phyloP scores from a whole-genome alignment of 352 stramenopile species.

The Halophytophthora batemanensis region DNA sequence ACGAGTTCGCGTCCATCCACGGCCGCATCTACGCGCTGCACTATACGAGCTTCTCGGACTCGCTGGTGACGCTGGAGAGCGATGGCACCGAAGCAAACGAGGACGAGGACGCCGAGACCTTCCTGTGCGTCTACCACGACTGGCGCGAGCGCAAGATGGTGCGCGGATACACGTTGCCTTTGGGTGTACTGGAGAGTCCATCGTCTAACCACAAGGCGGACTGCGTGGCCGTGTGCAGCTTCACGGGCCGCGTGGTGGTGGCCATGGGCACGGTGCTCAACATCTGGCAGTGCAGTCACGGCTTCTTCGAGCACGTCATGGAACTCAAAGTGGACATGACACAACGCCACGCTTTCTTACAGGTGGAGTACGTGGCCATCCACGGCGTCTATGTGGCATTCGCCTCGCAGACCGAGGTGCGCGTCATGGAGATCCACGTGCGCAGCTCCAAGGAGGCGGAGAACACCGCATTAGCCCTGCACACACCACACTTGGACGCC shows the following conservation, averaged over 20 bases:
- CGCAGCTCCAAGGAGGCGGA: slow-evolving; percentile 37
- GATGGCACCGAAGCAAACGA: slow-evolving; percentile 20
- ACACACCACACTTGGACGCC: slow-evolving; percentile 8
- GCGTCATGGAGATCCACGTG: slow-evolving; percentile 82
- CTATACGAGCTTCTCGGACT: slow-evolving; percentile 87
- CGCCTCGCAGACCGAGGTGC: slow-evolving; percentile 71
- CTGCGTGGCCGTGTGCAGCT: slow-evolving; percentile 79
- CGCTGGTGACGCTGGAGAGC: slow-evolving; percentile 82
- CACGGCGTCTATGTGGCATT: slow-evolving; percentile 76
- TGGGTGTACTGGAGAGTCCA: slow-evolving; percentile 63
- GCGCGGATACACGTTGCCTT: slow-evolving; percentile 77
- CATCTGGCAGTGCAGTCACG: slow-evolving; percentile 82
- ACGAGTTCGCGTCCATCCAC: slow-evolving; percentile 83
- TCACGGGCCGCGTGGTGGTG: slow-evolving; percentile 74
- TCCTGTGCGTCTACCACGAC: slow-evolving; percentile 86
- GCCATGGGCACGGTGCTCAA: slow-evolving; percentile 77
- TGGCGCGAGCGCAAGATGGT: slow-evolving; percentile 80
- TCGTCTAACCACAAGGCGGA: slow-evolving; percentile 54
- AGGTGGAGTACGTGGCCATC: slow-evolving; percentile 78
- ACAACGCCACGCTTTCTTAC: slow-evolving; percentile 62
- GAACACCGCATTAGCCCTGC: not conserved
- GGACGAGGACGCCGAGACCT: slow-evolving; percentile 63
- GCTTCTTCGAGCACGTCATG: slow-evolving; percentile 89
- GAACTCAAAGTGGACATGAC: slow-evolving; percentile 82
- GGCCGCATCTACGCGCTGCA: slow-evolving; percentile 61